Conservation (phyloP, 2,329 filamentous ascomycete species). For the Coniochaeta prunicola region DNA sequence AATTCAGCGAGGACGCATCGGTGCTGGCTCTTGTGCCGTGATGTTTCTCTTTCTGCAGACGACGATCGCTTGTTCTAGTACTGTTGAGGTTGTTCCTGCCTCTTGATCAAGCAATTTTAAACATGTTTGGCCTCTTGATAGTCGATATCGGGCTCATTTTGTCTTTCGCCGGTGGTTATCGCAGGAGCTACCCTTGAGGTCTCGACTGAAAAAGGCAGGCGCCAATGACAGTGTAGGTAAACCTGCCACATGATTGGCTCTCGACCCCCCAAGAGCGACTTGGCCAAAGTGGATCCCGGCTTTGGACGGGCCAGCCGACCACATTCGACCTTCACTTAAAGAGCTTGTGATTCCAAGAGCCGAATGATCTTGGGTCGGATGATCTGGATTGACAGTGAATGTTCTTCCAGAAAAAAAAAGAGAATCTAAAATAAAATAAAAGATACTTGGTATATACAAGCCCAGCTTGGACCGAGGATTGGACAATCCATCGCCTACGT, state of each 20-base stretch:
- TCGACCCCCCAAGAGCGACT: not conserved
- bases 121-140: not conserved
- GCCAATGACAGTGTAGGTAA: not conserved
- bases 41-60: too few species aligned
- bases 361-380: too few species aligned
- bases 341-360: not conserved
- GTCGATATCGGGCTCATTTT: too few species aligned
- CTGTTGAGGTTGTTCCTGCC: too few species aligned
- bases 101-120: not conserved
- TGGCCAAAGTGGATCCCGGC: not conserved
- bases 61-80: too few species aligned
- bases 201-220: not conserved
- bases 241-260: not conserved
- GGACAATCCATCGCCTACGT: too few species aligned
- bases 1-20: conserved; percentile 4
- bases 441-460: too few species aligned
- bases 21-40: not conserved
- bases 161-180: not conserved
- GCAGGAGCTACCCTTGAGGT: not conserved
- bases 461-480: too few species aligned
- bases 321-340: not conserved
- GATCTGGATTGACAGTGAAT: too few species aligned
- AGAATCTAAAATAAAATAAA: too few species aligned
- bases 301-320: not conserved
- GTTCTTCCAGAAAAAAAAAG: too few species aligned